Base-by-base conservation (phyloP, 2,329 filamentous ascomycete genomes). In the Cordyceps farinosa region DNA sequence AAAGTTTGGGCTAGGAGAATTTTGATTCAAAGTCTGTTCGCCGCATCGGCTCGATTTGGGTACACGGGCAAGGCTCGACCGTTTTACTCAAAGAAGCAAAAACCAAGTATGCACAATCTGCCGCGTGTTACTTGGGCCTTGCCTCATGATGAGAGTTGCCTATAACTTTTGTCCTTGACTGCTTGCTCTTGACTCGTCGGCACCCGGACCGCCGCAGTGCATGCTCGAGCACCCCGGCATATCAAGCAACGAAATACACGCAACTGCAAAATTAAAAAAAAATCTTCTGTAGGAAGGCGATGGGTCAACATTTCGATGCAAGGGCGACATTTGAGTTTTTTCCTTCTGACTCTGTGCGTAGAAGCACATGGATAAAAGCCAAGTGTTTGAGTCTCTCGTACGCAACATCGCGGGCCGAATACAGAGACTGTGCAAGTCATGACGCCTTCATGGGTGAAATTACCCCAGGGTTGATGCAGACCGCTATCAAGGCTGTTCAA, bases 391-490 rank as follows among this genome's bases (percentile, higher is more conserved):
- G 22, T 22, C 40, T 1, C 22, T 34, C 50, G 44, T 44, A 10
- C 13, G 44, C 38, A 44, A n/a, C 53, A 56, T 56, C 40, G 15
- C 40, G 22, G 29, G 17, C 15, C 53, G 17, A 50, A 30, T 3
- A 15, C n/a, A 40, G 11, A n/a, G 22, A 22, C 22, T 13, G 29
- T 54, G 36, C 52, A 44, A 44, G 27, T 32, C 40, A 45, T 44
- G 36, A 29, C 5, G 7, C n/a, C 15, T 22, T 45, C 54, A 34
- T 47, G 17, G 42, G 30, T 22, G 30, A 58, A 48, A 47, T 58
- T 47, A 11, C 42, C 44, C 55, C 42, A 58, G 55, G 55, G 44
- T 58, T 38, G 55, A 47, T 58, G 55, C 55, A 58, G 55, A 48
- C 55, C n/a, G 44, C 55, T 36, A 48, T 29, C 32, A 38, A 27